Conservation (phyloP, 1,139 yeast genomes). For the Tardiomyces depauwii region DNA sequence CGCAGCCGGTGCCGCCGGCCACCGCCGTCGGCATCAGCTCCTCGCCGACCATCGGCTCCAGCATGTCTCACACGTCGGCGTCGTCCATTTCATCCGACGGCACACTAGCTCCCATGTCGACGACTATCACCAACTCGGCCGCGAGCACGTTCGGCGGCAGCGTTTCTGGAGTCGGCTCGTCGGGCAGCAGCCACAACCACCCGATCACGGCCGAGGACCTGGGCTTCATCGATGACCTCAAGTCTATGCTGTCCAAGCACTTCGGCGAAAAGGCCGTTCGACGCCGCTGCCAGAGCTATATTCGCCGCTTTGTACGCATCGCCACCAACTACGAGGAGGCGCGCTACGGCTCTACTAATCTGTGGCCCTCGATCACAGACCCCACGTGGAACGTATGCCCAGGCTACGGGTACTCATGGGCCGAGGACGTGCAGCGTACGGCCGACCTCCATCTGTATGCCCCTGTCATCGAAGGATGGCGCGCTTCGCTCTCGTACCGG, state of each 20-base stretch:
- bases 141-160: neutral
- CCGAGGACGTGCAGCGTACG: slow-evolving; percentile 16
- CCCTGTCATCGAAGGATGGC: slow-evolving; percentile 26
- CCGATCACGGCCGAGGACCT: slow-evolving; percentile 15
- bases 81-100: neutral
- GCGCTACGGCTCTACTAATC: slow-evolving; percentile 19
- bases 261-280: slow-evolving; percentile 25
- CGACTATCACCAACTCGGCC: neutral
- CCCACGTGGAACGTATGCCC: slow-evolving; percentile 15
- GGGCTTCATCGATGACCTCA: slow-evolving; percentile 23
- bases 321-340: slow-evolving; percentile 23
- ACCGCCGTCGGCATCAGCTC: slow-evolving; percentile 2
- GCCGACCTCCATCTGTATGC: slow-evolving; percentile 19
- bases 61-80: slow-evolving; percentile 5
- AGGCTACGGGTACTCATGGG: slow-evolving; percentile 26
- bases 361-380: slow-evolving; percentile 19
- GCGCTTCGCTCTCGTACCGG: slow-evolving; percentile 19
- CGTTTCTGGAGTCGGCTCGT: too few species aligned
- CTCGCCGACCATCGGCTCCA: slow-evolving; percentile 5
- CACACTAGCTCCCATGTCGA: neutral
- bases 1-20: slow-evolving; percentile 5
- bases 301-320: slow-evolving; percentile 23
- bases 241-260: slow-evolving; percentile 22
- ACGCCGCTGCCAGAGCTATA: slow-evolving; percentile 21
- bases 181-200: neutral